Evolutionary conservation across 139 green algal species (phyloP).

Genomic region (Micractinium conductrix): DNA sequence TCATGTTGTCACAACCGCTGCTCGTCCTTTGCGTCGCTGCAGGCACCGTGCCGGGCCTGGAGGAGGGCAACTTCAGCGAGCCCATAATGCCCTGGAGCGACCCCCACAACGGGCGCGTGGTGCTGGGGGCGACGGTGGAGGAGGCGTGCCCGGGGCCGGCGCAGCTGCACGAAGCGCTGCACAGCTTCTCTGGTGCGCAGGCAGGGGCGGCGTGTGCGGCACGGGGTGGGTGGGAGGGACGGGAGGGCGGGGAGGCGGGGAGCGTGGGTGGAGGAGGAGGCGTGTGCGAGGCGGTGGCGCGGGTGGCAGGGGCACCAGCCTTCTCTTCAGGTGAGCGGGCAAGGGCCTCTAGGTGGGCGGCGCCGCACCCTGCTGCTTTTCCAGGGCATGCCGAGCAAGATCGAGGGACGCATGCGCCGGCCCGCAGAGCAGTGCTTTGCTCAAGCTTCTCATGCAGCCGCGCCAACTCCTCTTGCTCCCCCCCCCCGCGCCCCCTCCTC

Average conservation of each 20-base stretch:
- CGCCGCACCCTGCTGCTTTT: no score
- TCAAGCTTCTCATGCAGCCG: no score
- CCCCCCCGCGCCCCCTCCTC: not conserved
- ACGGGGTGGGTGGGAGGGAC: not conserved
- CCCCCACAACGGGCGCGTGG: slow-evolving; percentile 45
- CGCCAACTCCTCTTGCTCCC: not conserved
- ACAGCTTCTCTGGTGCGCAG: not conserved
- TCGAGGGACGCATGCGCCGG: no score
- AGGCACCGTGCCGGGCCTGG: slow-evolving; percentile 59
- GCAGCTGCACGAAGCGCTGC: slow-evolving; percentile 55
- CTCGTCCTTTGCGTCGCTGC: not conserved
- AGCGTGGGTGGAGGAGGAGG: no score
- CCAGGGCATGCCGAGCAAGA: no score
- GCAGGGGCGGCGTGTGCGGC: not conserved
- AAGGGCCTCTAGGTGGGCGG: no score
- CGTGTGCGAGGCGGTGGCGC: no score
- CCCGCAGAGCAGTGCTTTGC: no score
- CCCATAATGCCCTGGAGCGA: slow-evolving; percentile 77
- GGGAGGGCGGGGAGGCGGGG: no score
- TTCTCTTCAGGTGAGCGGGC: no score
- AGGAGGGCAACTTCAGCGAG: slow-evolving; percentile 78
- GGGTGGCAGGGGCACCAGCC: no score
- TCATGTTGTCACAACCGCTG: no score
- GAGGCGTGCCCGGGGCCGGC: slow-evolving; percentile 64
- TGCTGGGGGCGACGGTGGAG: slow-evolving; percentile 75